Percentiles rank a stretch among this genome's conserved stretches.
These are phyloP conservation scores for Carex scoparia DNA, from an alignment of 176 grass and related monocot genomes.

Conservation along the genomic window DNA sequence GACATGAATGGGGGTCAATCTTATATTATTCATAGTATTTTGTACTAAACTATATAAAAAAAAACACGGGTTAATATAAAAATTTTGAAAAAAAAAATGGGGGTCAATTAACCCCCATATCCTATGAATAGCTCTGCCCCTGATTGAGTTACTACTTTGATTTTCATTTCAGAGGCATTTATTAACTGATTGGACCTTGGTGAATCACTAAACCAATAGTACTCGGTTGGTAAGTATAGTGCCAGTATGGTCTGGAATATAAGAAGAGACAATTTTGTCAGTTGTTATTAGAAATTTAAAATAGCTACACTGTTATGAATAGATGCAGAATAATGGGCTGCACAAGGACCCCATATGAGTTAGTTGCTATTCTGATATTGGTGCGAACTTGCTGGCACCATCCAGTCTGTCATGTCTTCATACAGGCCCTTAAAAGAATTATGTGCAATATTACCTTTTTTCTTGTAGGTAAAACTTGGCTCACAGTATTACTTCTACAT, in stretches of 20 bases:
- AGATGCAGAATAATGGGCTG: background rate
- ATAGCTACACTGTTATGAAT: background rate
- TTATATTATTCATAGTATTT: too few relatives aligned
- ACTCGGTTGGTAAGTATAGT: background rate
- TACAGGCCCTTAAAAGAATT: background rate
- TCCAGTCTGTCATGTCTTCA: background rate
- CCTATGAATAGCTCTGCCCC: too few relatives aligned
- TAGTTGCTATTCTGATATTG: background rate
- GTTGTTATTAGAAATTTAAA: background rate
- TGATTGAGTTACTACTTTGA: background rate
- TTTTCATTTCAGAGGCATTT: background rate
- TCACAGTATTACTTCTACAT: slow-evolving; percentile 76
- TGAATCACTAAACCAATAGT: background rate
- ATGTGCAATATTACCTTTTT: background rate
- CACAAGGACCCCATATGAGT: background rate
- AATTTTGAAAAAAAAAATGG: too few relatives aligned
- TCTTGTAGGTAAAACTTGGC: slow-evolving; percentile 57
- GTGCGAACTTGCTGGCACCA: background rate
- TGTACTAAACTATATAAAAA: too few relatives aligned
- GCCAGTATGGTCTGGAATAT: background rate
- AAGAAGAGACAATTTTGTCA: background rate
- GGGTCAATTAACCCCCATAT: too few relatives aligned
- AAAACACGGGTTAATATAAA: too few relatives aligned
- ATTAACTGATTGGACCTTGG: background rate
- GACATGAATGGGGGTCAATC: too few relatives aligned